Evolutionary conservation across 2,329 filamentous ascomycete species (phyloP).

Genomic region (Ophiocordyceps australis): DNA sequence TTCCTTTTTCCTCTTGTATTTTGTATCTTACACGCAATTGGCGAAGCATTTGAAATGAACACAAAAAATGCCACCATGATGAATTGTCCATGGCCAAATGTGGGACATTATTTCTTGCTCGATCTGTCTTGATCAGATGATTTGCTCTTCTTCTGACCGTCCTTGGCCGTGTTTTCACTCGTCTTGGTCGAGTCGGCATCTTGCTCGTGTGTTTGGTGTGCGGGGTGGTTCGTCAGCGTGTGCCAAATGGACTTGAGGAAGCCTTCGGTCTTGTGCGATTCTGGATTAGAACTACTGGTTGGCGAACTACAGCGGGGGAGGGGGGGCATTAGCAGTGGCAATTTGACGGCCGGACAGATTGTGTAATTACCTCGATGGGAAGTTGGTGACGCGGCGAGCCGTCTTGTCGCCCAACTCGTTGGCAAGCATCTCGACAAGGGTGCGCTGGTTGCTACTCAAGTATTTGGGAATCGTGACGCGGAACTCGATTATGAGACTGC

Average conservation of each 20-base stretch:
- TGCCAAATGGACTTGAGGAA: conserved; percentile 93
- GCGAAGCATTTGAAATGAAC: too few species aligned
- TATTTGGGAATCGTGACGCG: conserved; percentile 93
- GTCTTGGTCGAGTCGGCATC: conserved; percentile 7
- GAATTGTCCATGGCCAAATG: too few species aligned
- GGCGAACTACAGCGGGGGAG: conserved; percentile 3
- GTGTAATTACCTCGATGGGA: conserved; percentile 26
- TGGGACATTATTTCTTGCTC: too few species aligned
- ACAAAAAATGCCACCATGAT: too few species aligned
- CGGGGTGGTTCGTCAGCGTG: conserved; percentile 62
- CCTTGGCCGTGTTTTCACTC: neutral
- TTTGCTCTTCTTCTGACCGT: too few species aligned
- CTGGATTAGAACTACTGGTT: conserved; percentile 10
- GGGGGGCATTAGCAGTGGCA: too few species aligned
- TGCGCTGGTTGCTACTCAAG: conserved; percentile 76
- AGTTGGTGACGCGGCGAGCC: conserved; percentile 86
- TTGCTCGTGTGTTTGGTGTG: conserved; percentile 32
- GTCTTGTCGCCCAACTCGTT: conserved; percentile 91
- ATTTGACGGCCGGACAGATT: neutral
- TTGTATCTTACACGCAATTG: too few species aligned
- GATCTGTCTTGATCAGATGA: too few species aligned
- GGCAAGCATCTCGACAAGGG: conserved; percentile 85
- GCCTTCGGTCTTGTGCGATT: conserved; percentile 61
- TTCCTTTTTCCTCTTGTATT: too few species aligned
- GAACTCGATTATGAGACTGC: conserved; percentile 88